Evolutionary conservation across 192 early-diverging fungal species (phyloP), one percentile per base, ranked within the genome.

Genomic region (Phycomyces nitens): DNA sequence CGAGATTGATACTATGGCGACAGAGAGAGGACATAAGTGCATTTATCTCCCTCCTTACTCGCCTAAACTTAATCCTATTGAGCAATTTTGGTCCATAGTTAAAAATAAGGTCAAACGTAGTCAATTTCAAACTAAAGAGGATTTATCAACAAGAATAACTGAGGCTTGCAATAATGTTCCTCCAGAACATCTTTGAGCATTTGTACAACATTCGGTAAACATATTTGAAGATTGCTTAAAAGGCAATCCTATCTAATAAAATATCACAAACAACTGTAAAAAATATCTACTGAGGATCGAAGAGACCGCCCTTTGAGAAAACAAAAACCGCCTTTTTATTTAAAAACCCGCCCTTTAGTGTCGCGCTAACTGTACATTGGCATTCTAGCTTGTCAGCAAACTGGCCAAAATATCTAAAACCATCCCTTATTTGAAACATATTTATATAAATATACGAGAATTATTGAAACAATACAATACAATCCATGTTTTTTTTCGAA

Each of bases 41-140:
- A 20, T 64, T 27, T 65, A 53, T 26, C 57, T 70, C 9, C 62
- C 69, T 1, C 62, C 56, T 12, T 64, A 60, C n/a, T 70, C 61
- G 22, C 40, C 57, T 20, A 44, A 63, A 22, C 57, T 59, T 15
- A 64, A 64, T 53, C 69, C 56, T 18, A 64, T 60, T 34, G 57
- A 70, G 47, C 47, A 62, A 38, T 69, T 56, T 34, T 69, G 67
- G 59, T 62, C 67, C 22, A 61, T 59, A 29, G 47, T 69, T 27
- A 62, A 62, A 57, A 55, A 55, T 26, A 34, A 55, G 53, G 53
- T 55, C 21, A 55, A 29, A 55, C 53, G 27, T 16, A 55, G 26
- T 55, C 53, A 55, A 26, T 55, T 29, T 55, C 53, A 55, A 26
- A 26, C 21, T 0, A 55, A 55, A 26, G 53, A 55, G 26, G 53